Percentiles rank a stretch among this genome's conserved stretches.
Evolutionary conservation across 2,329 filamentous ascomycete genomes (phyloP).

Genomic region (Colletotrichum shisoi): DNA sequence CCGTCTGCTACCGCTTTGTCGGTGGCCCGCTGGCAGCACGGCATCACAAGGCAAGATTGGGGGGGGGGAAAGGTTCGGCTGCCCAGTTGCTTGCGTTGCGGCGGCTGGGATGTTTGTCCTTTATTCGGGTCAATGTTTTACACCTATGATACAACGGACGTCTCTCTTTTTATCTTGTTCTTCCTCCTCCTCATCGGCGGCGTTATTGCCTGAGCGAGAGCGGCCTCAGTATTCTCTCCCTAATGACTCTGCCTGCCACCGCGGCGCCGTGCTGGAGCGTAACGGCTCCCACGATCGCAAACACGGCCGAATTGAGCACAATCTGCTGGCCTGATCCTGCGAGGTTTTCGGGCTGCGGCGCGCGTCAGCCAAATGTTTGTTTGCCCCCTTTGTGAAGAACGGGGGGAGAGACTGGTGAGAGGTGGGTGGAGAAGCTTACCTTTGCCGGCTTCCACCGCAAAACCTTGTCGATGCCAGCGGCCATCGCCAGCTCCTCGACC

Average conservation of each 20-base stretch:
- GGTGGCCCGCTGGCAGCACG: conserved; percentile 2
- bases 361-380: conserved; percentile 15
- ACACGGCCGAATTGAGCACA: conserved; percentile 79
- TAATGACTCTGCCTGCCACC: conserved; percentile 75
- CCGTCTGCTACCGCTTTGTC: conserved; percentile 7
- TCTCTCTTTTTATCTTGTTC: conserved; percentile 25
- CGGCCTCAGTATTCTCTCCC: conserved; percentile 74
- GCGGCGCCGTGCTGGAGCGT: conserved; percentile 86
- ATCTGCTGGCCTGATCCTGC: conserved; percentile 75
- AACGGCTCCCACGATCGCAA: conserved; percentile 87
- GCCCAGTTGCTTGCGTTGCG: conserved; percentile 1
- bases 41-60: conserved; percentile 3
- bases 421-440: conserved; percentile 59
- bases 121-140: conserved; percentile 37
- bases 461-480: conserved; percentile 76
- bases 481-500: conserved; percentile 71
- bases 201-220: conserved; percentile 41
- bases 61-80: not conserved
- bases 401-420: not conserved
- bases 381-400: not conserved
- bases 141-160: conserved; percentile 40
- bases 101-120: conserved; percentile 29
- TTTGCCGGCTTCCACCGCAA: conserved; percentile 88
- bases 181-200: not conserved
- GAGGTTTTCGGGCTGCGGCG: conserved; percentile 68